A percentile compares a stretch with the other conserved stretches of the same genome.
phyloP scores from a whole-genome alignment of 1,139 yeast species.

The Candida sp. region DNA sequence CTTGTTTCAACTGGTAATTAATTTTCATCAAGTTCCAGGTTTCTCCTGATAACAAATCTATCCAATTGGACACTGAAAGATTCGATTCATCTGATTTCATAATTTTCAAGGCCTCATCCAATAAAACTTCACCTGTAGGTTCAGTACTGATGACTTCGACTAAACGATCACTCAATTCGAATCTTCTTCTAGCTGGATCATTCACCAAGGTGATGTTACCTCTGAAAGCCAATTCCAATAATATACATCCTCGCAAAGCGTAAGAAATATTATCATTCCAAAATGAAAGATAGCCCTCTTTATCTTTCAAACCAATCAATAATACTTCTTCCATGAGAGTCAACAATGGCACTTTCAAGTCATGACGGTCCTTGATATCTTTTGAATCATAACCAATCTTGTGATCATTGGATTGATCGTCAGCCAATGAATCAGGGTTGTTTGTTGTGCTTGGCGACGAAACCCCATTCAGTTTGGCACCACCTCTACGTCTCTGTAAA shows the following conservation, averaged over 20 bases:
- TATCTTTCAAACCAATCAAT: conserved; percentile 88
- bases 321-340: conserved; percentile 97
- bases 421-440: conserved; percentile 13
- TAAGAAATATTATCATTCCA: conserved; percentile 98
- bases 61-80: conserved; percentile 87
- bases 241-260: conserved; percentile 91
- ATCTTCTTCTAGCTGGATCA: conserved; percentile 91
- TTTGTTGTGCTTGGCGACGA: conserved; percentile 6
- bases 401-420: conserved; percentile 28
- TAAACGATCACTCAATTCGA: conserved; percentile 82
- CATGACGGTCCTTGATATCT: conserved; percentile 51
- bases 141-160: conserved; percentile 83
- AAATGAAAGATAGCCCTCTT: conserved; percentile 92
- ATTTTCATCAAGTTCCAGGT: conserved; percentile 97
- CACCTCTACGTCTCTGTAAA: conserved; percentile 50
- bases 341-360: conserved; percentile 58
- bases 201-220: conserved; percentile 85
- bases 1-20: conserved; percentile 94
- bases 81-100: conserved; percentile 84
- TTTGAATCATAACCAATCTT: conserved; percentile 84
- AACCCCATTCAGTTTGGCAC: conserved; percentile 15
- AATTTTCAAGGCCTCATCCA: conserved; percentile 89
- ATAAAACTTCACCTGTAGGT: conserved; percentile 91
- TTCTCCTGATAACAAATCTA: conserved; percentile 90
- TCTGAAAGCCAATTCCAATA: conserved; percentile 88